Base-by-base conservation (phyloP, 2,329 filamentous ascomycete species). In the Talaromyces sp. region DNA sequence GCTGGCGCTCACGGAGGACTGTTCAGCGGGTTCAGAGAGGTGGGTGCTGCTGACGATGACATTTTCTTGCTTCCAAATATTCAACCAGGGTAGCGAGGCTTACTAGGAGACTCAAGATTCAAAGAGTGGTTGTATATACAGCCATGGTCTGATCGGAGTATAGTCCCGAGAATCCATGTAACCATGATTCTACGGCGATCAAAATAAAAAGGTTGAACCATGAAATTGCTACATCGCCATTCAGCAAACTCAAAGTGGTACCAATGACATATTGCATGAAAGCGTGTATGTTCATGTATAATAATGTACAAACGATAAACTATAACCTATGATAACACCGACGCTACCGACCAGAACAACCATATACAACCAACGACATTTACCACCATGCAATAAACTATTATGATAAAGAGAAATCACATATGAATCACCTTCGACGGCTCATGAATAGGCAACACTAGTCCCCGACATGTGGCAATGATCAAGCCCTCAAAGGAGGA, bases 401-500 rank as follows among this genome's bases (percentile, higher is more conserved):
- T 31, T 17, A 31, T 27, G 5, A 45, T 9, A 31, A 50, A 17
- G 3, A 33, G 15, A 25, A 37, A 57, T 63, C 39, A 63, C 31
- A 57, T 56, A 15, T 49, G 50, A n/a, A 63, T 63, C n/a, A 63
- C 15, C 8, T 19, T 57, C 4, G 41, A 47, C 6, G 52, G 43
- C 25, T 62, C 52, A 33, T 57, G 59, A 39, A 66, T 60, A 33
- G 61, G 64, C 7, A 63, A 8, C 11, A 56, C 43, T 63, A 68
- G 68, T 0, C 73, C 72, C 31, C 70, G 70, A 63, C 72, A 74
- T 3, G 72, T 70, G 3, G 72, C 73, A 1, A 73, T 54, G 10
- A 73, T 72, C 47, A 74, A 61, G 0, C 62, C 66, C 13, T 69
- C 69, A 43, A 74, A 73, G 0, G 63, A 59, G 1, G 67, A 64